Conservation (phyloP, 129 eudicot genomes). For the Arctium minus region DNA sequence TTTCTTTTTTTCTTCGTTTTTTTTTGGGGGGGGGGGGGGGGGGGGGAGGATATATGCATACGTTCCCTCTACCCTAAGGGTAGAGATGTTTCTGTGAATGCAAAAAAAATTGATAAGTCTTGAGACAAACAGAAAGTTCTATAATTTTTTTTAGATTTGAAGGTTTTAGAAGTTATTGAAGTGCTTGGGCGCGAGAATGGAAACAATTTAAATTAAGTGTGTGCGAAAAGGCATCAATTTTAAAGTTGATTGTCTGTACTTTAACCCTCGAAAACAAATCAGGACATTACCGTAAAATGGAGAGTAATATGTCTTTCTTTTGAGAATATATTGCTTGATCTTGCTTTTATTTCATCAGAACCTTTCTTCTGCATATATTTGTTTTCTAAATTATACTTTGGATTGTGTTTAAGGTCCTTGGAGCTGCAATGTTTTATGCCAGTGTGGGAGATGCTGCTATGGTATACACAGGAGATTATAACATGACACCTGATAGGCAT, state of each 20-base stretch:
- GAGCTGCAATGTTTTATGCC: conserved; percentile 98
- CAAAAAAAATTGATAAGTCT: too few species aligned
- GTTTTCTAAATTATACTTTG: not conserved
- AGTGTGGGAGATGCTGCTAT: conserved; percentile 79
- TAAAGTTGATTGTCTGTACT: not conserved
- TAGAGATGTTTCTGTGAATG: too few species aligned
- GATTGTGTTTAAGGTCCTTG: conserved; percentile 61
- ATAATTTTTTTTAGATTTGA: too few species aligned
- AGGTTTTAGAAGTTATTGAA: too few species aligned
- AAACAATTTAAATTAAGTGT: too few species aligned
- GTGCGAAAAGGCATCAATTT: too few species aligned
- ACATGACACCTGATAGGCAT: conserved; percentile 95
- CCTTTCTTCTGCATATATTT: not conserved
- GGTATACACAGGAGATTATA: conserved; percentile 91
- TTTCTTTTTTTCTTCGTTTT: too few species aligned
- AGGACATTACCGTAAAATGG: not conserved
- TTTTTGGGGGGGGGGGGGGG: not conserved
- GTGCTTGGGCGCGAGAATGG: too few species aligned
- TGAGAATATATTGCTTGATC: not conserved
- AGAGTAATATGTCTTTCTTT: conserved; percentile 1
- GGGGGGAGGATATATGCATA: not conserved
- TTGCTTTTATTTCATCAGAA: not conserved
- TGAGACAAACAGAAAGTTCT: too few species aligned
- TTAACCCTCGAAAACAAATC: not conserved
- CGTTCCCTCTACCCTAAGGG: not conserved